Base-by-base conservation (phyloP, 1,139 yeast genomes). In the Chernovozyma aurita region DNA sequence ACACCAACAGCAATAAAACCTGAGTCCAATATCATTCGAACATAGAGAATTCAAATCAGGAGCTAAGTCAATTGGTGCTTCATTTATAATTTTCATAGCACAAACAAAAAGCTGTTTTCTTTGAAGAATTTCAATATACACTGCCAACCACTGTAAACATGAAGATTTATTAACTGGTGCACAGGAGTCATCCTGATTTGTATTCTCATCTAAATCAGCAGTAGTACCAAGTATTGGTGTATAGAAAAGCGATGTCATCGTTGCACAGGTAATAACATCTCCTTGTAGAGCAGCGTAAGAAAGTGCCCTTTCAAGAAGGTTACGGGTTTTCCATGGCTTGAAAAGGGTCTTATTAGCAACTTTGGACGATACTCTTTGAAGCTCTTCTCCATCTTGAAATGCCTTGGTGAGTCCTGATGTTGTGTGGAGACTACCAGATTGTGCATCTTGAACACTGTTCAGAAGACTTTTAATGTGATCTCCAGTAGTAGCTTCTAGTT, bases 1-100 rank as follows among this genome's bases (percentile, higher is more conserved):
- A 56, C 97, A 90, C 43, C 70, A 64, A 31, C 77, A 78, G 54
- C 97, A 90, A 46, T 74, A 78, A 18, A 80, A 68, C 42, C 85
- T 70, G 24, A 85, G 59, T 17, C 75, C 69, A 1, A 86, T 74
- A 12, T 78, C 78, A 16, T 72, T 71, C 37, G 67, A 65, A 7
- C 78, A 76, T 32, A 67, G 47, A n/a, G 60, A 63, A 29, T 64
- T 61, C 34, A 82, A 61, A 11, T 66, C 60, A 8, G 63, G 61
- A 44, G 63, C 57, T 13, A 65, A 41, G 4, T 50, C 61, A 9
- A 30, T 40, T 0, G 76, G 73, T 0, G 75, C 66, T 24, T 59
- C 57, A 34, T 78, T 76, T 37, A 80, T 57, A 8, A 86, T 67
- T 40, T 73, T 69, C 6, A 83, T 78, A 3, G 85, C 80, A 16